Evolutionary conservation across 129 eudicot species (phyloP).

Genomic region (Helianthus annuus): HanXRQr2.0-SUNRISE NC_035438.2:4485505-4486004

Average conservation of each 20-base stretch:
- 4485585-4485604: background rate
- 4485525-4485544: background rate
- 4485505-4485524: constrained; percentile 15
- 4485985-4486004: constrained; percentile 11
- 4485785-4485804: no score
- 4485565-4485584: background rate
- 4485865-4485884: background rate
- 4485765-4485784: no score
- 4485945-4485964: constrained; percentile 7
- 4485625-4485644: background rate
- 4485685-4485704: no score
- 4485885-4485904: constrained; percentile 17
- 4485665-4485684: no score
- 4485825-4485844: no score
- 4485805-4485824: no score
- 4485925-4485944: constrained; percentile 11
- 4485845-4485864: no score
- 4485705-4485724: no score
- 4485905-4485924: constrained; percentile 15
- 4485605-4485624: background rate
- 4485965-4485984: background rate
- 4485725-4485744: no score
- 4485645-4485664: background rate
- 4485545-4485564: constrained; percentile 4
- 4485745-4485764: no score